Conservation (phyloP, 306 rosid genomes). For the Myrica gale region DNA sequence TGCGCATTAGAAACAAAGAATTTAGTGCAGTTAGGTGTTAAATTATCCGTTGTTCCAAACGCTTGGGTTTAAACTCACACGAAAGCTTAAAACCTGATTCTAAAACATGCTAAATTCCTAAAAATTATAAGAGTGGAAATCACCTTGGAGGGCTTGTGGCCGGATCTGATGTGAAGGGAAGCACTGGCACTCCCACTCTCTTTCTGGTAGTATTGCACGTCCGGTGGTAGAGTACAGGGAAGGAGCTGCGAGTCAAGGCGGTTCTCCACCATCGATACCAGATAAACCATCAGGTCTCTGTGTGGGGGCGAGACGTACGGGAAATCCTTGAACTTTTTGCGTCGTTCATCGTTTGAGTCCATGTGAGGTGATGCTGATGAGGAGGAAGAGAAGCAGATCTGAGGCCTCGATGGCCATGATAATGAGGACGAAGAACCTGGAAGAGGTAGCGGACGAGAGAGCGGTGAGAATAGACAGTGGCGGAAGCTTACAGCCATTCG, state of each 20-base stretch:
- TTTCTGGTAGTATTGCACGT: conserved; percentile 54
- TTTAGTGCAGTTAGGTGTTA: background rate
- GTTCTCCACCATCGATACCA: conserved; percentile 51
- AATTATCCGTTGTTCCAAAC: background rate
- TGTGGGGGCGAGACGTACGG: conserved; percentile 65
- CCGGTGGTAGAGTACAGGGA: conserved; percentile 63
- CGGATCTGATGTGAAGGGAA: conserved; percentile 60
- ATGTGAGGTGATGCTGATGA: conserved; percentile 36
- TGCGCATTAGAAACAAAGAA: no score
- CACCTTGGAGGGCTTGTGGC: conserved; percentile 50
- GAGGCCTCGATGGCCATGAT: conserved; percentile 21
- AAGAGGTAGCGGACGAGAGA: conserved; percentile 30
- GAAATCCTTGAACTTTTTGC: conserved; percentile 55
- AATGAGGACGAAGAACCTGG: conserved; percentile 10
- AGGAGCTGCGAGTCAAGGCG: conserved; percentile 63
- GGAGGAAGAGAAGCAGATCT: conserved; percentile 27
- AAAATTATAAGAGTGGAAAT: background rate
- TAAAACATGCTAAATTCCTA: background rate
- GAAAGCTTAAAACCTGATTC: background rate
- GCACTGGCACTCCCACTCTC: conserved; percentile 43
- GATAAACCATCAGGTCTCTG: conserved; percentile 61
- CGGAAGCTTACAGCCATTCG: conserved; percentile 33
- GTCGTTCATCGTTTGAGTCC: conserved; percentile 35
- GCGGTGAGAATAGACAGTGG: conserved; percentile 19
- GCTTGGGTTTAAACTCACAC: background rate